Evolutionary conservation across 163 green algal genomes (phyloP).

Genomic region (Volvox carteri): DNA sequence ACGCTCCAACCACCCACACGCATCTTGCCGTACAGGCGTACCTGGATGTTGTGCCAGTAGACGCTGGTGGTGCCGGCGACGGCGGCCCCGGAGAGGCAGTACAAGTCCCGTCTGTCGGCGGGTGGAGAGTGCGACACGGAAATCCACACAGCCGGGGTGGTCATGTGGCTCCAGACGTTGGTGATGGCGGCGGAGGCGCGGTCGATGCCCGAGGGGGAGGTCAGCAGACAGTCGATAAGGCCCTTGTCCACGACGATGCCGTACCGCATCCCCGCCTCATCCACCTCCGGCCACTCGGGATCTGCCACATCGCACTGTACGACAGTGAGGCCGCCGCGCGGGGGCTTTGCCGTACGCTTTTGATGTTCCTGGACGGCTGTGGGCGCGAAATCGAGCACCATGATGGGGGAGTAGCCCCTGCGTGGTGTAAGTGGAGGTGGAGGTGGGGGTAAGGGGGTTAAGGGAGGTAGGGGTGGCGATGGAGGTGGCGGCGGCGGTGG

Average conservation of each 20-base stretch:
- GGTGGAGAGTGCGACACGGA: conserved; percentile 56
- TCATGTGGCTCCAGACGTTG: conserved; percentile 43
- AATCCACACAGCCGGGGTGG: conserved; percentile 48
- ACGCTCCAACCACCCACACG: no score
- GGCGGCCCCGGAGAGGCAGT: neutral
- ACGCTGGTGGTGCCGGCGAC: conserved; percentile 20
- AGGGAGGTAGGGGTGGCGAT: no score
- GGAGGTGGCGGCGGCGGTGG: no score
- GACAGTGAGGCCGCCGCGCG: conserved; percentile 14
- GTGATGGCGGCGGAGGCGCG: conserved; percentile 23
- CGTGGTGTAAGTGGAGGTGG: neutral
- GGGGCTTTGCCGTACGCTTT: neutral
- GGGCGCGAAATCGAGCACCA: conserved; percentile 5
- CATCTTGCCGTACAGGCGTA: no score
- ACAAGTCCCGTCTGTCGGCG: conserved; percentile 37
- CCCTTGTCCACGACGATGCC: conserved; percentile 53
- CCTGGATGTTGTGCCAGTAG: conserved; percentile 58
- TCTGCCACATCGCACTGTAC: conserved; percentile 13
- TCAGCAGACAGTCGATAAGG: conserved; percentile 52
- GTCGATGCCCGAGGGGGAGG: conserved; percentile 28
- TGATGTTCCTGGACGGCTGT: neutral
- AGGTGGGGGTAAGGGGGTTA: no score
- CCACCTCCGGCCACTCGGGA: conserved; percentile 20
- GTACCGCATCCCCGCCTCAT: neutral
- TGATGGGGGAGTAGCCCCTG: conserved; percentile 35